Percentiles rank a stretch among this genome's conserved stretches.
Evolutionary conservation across 2,329 filamentous ascomycete genomes (phyloP).

Genomic region (Blastomyces parvus): DNA sequence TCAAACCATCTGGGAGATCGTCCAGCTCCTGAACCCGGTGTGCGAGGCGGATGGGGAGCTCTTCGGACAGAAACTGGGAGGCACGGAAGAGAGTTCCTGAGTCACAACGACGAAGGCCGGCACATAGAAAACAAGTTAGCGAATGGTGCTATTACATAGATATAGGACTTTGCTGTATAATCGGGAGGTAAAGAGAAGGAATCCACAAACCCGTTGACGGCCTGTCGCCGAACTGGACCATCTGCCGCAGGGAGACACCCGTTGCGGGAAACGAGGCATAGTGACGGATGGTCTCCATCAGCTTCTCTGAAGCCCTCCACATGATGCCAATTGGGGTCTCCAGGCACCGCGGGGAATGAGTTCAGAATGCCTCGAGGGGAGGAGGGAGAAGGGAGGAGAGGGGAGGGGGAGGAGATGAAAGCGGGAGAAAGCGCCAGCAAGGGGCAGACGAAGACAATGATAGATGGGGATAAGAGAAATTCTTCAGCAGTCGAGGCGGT

Average conservation of each 20-base stretch:
- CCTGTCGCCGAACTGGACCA: slow-evolving; percentile 96
- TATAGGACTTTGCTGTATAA: too few species aligned
- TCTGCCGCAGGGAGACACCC: slow-evolving; percentile 90
- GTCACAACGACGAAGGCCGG: background rate
- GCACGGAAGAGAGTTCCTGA: slow-evolving; percentile 90
- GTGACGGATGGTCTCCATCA: slow-evolving; percentile 97
- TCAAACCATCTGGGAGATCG: slow-evolving; percentile 86
- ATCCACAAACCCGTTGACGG: slow-evolving; percentile 66
- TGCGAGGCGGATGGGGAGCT: slow-evolving; percentile 90
- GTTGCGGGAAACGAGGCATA: slow-evolving; percentile 96
- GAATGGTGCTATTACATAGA: background rate
- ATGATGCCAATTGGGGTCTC: slow-evolving; percentile 40
- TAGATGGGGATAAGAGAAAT: too few species aligned
- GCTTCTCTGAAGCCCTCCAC: slow-evolving; percentile 83
- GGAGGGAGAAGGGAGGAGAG: background rate
- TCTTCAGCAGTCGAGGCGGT: too few species aligned
- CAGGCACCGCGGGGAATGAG: slow-evolving; percentile 1
- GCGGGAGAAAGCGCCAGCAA: background rate
- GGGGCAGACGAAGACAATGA: too few species aligned
- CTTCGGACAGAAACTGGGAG: slow-evolving; percentile 95
- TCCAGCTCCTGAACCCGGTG: slow-evolving; percentile 93
- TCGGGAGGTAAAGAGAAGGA: background rate
- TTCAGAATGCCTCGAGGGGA: background rate
- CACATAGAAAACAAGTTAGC: background rate
- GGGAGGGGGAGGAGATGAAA: background rate